phyloP scores from a whole-genome alignment of 2,329 filamentous ascomycete species.

The Plectosphaerella plurivora region DNA sequence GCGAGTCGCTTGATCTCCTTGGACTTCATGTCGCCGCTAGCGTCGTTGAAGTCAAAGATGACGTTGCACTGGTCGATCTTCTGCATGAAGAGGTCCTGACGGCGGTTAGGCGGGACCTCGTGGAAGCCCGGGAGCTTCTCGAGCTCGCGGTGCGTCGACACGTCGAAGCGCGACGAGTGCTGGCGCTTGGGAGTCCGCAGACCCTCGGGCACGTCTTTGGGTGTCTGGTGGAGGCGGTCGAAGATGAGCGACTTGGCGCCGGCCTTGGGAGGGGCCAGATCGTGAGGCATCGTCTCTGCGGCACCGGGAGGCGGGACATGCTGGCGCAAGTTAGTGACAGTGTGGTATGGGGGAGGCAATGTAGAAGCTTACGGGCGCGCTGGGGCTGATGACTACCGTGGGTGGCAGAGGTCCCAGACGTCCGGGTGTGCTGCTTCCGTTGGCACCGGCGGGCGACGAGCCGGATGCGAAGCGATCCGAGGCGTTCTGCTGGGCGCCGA shows the following conservation, averaged over 20 bases:
- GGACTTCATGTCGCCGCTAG: slow-evolving; percentile 97
- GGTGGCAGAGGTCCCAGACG: slow-evolving; percentile 67
- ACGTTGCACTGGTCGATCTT: slow-evolving; percentile 99
- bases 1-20: slow-evolving; percentile 99
- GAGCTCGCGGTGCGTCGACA: slow-evolving; percentile 91
- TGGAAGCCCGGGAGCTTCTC: slow-evolving; percentile 98
- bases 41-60: slow-evolving; percentile 99
- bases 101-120: slow-evolving; percentile 89
- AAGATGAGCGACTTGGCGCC: slow-evolving; percentile 86
- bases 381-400: slow-evolving; percentile 91
- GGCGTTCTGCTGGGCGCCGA: slow-evolving; percentile 25
- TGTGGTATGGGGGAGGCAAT: background rate
- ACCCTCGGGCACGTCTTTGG: slow-evolving; percentile 94
- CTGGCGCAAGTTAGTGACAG: slow-evolving; percentile 35
- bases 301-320: slow-evolving; percentile 90
- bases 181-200: slow-evolving; percentile 93
- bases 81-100: slow-evolving; percentile 98
- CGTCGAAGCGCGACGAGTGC: slow-evolving; percentile 95
- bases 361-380: slow-evolving; percentile 69
- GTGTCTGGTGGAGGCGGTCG: slow-evolving; percentile 85
- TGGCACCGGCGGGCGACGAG: slow-evolving; percentile 28
- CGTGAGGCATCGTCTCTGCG: slow-evolving; percentile 96
- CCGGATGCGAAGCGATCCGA: slow-evolving; percentile 38
- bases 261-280: slow-evolving; percentile 89
- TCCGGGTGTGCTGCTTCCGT: slow-evolving; percentile 54